Percentiles rank a stretch among this genome's conserved stretches.
These are phyloP conservation scores for Penicillium egyptiacum DNA, from an alignment of 495 filamentous ascomycete genomes.

Conservation along the genomic window DNA sequence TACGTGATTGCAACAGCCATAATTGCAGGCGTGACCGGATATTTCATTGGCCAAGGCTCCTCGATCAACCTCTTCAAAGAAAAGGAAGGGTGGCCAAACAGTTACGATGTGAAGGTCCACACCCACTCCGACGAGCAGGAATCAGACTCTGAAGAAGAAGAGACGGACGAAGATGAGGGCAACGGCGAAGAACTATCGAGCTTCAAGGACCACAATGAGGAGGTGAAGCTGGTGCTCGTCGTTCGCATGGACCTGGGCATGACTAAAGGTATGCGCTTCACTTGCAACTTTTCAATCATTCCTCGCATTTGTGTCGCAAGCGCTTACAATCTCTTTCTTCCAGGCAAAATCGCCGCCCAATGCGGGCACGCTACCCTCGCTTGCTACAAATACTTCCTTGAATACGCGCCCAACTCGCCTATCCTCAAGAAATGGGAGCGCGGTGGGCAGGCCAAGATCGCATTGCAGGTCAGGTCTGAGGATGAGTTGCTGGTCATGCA, in stretches of 20 bases:
- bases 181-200: conserved; percentile 44
- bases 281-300: background rate
- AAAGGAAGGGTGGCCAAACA: conserved; percentile 48
- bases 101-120: conserved; percentile 52
- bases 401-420: conserved; percentile 54
- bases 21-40: conserved; percentile 64
- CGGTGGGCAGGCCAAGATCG: conserved; percentile 86
- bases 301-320: conserved; percentile 1
- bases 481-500: conserved; percentile 77
- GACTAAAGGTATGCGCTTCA: conserved; percentile 72
- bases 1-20: conserved; percentile 64
- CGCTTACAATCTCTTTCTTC: conserved; percentile 1
- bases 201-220: conserved; percentile 61
- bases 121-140: conserved; percentile 47
- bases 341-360: conserved; percentile 97
- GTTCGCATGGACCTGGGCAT: conserved; percentile 93
- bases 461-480: conserved; percentile 77
- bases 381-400: conserved; percentile 82
- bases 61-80: conserved; percentile 50
- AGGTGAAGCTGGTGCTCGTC: conserved; percentile 91
- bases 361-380: conserved; percentile 93
- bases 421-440: conserved; percentile 85
- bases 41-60: conserved; percentile 58
- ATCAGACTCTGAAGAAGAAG: conserved; percentile 31
- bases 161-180: conserved; percentile 40